Base-by-base conservation (phyloP, 306 rosid species). In the Inga laurina region DNA sequence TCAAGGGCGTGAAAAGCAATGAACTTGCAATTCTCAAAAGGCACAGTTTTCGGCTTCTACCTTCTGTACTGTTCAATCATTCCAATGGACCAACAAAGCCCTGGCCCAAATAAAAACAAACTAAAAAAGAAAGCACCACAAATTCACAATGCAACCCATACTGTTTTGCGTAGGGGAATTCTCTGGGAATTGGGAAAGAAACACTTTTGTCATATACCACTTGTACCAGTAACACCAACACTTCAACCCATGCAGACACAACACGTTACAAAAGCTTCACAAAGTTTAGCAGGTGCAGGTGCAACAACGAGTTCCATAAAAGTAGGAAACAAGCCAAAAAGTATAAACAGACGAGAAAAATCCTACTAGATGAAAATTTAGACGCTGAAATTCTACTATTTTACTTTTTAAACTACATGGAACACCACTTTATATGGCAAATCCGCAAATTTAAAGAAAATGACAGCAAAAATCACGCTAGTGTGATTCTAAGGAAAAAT, bases 401-500 rank as follows among this genome's bases (percentile, higher is more conserved):
- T 64, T 64, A 30, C 34, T 12, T 64, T 13, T 64, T 27, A 2
- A 32, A 35, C 46, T 35, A 15, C 72, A 67, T 16, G 15, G 18
- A 37, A 35, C 6, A 7, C 44, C 41, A 32, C 71, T 65, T 15
- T 65, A 65, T 65, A 30, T 18, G 21, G 21, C 70, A 65, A 13
- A 65, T 30, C 21, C 70, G n/a, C 5, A 65, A 65, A 14, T 30
- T 64, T 9, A 14, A 27, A 64, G 39, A 32, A 8, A 35, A 16
- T 18, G 46, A 67, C 22, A 35, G 19, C 74, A 69, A 39, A 32
- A 69, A 68, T 3, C 48, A 68, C 27, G 14, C 27, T 8, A 18
- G 27, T 68, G 48, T 37, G 73, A 68, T 68, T 37, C 27, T 68
- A 18, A 70, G 48, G 80, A 85, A 68, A 68, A 84, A 84, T 66